phyloP scores from a whole-genome alignment of 768 basidiomycete species.

The Mycena olivaceomarginata region DNA sequence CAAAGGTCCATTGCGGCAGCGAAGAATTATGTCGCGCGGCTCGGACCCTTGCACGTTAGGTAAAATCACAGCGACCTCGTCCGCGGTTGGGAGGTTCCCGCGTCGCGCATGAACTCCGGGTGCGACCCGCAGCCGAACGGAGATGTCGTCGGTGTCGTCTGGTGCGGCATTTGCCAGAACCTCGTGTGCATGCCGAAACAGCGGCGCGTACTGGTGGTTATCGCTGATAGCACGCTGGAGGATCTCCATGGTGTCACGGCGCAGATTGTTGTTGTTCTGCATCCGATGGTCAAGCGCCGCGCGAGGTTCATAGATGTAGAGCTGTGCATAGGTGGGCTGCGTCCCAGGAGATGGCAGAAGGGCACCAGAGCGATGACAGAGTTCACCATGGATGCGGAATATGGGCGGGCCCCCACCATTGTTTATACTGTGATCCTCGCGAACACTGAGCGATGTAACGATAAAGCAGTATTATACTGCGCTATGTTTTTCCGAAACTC shows the following conservation, averaged over 20 bases:
- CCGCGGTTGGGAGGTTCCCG: neutral
- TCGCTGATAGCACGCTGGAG: neutral
- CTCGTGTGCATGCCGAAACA: constrained; percentile 1
- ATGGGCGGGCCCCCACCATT: constrained; percentile 49
- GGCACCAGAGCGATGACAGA: constrained; percentile 55
- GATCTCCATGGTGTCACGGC: neutral
- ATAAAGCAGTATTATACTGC: constrained; percentile 59
- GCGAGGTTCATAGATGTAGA: constrained; percentile 38
- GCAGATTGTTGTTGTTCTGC: constrained; percentile 43
- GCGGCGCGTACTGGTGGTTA: neutral
- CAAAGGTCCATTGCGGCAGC: neutral
- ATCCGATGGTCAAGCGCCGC: constrained; percentile 16
- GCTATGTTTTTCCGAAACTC: constrained; percentile 56
- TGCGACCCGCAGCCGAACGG: constrained; percentile 1
- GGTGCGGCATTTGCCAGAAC: neutral
- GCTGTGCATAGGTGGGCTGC: constrained; percentile 53
- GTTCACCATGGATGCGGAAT: constrained; percentile 54
- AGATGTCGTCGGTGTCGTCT: neutral
- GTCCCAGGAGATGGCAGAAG: constrained; percentile 47
- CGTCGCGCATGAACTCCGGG: constrained; percentile 2
- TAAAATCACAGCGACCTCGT: constrained; percentile 12
- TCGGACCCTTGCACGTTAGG: neutral
- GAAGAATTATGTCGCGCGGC: constrained; percentile 1
- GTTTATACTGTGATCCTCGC: constrained; percentile 46
- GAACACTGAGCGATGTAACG: constrained; percentile 54